Evolutionary conservation across 1,284 basidiomycete genomes (phyloP), one percentile per base, ranked within the genome.

Genomic region (Peniophora sp.): DNA sequence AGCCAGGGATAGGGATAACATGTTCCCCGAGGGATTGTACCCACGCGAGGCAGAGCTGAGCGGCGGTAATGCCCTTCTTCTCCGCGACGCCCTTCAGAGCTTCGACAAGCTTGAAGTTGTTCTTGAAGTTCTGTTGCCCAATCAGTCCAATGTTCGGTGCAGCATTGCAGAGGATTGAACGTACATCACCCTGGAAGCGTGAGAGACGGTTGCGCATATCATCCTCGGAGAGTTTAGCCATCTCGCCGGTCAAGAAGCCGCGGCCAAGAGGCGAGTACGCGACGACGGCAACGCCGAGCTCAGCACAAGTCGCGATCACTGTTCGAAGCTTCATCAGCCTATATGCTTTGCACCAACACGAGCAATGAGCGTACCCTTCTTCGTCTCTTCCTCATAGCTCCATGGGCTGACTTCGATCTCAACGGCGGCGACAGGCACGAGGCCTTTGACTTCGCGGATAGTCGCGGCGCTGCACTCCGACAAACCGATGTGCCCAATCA

Each of bases 1-100:
- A 78, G 3, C 79, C 79, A 1, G 79, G 78, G 43, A 82, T 72
- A 0, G 79, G 78, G 47, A 82, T 68, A 39, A 76, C 67, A 47
- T 76, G 74, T 17, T 64, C 62, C 14, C 72, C 75, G 44, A 74
- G 68, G 1, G 68, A 62, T 22, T 67, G 60, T 8, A 85, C 70
- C 81, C 82, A 88, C 0, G 83, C 81, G 35, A 88, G 68, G 36
- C 73, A 70, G 12, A 88, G 66, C 62, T 86, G 83, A 0, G 76
- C 74, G 0, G 77, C 64, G 0, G 78, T 78, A 24, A 79, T 60
- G 0, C 68, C 69, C 62, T 77, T 79, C 61, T 68, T 70, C 43
- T 64, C 59, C 0, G 80, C 79, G 35, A 84, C 65, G 12, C 56
- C 62, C 34, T 70, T 59, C 36, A 81, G 58, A 12, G 60, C 60